Conservation (phyloP, 257 asterid species). For the Salvia hispanica region DNA sequence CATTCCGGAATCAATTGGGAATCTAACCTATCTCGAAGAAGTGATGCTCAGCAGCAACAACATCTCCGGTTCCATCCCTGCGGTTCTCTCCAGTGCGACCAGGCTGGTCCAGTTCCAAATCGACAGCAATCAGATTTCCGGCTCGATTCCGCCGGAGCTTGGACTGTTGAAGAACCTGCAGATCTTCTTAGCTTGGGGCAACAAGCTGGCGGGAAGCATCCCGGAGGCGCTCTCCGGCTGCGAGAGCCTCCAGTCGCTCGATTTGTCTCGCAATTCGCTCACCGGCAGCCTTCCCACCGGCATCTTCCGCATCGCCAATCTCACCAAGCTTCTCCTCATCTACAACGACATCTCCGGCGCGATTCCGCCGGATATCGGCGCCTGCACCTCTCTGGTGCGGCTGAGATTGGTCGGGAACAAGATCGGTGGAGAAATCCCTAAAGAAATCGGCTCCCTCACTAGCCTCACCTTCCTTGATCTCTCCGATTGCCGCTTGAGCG, state of each 20-base stretch:
- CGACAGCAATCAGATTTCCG: constrained; percentile 69
- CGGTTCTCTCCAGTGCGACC: constrained; percentile 63
- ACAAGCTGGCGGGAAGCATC: constrained; percentile 71
- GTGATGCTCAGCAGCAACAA: constrained; percentile 79
- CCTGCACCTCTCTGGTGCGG: constrained; percentile 59
- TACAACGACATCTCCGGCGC: constrained; percentile 64
- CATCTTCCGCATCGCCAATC: constrained; percentile 61
- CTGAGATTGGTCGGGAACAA: constrained; percentile 60
- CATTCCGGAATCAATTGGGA: constrained; percentile 62
- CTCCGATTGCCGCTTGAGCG: constrained; percentile 56
- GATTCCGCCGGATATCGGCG: constrained; percentile 70
- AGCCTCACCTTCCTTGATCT: constrained; percentile 72
- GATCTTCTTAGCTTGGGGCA: constrained; percentile 79
- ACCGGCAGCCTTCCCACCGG: constrained; percentile 62
- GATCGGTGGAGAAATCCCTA: constrained; percentile 63
- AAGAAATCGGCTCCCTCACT: constrained; percentile 51
- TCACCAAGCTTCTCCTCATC: constrained; percentile 69
- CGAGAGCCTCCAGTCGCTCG: constrained; percentile 71
- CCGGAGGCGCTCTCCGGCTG: constrained; percentile 62
- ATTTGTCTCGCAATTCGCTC: constrained; percentile 61
- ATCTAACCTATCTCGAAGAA: constrained; percentile 60
- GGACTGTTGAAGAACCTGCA: constrained; percentile 53
- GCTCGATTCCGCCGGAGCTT: constrained; percentile 61
- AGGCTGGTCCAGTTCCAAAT: constrained; percentile 63
- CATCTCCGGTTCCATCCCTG: constrained; percentile 71